These are phyloP conservation scores for Tulasnella sp. DNA, from an alignment of 768 basidiomycete genomes.

Conservation along the genomic window DNA sequence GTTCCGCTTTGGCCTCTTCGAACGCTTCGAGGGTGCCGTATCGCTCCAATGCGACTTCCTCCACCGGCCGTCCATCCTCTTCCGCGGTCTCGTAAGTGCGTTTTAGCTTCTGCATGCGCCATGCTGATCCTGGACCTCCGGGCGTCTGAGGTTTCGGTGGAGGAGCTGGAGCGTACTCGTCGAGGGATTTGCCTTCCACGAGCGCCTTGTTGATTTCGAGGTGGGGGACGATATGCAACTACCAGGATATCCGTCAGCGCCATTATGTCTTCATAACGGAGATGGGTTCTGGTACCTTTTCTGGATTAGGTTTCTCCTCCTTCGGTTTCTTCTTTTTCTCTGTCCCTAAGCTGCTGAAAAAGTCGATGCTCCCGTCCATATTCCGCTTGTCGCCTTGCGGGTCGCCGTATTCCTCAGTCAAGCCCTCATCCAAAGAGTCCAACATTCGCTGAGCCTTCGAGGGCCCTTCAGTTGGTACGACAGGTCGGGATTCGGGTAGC, in stretches of 20 bases:
- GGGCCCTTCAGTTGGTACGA: slow-evolving; percentile 37
- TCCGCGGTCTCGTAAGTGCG: slow-evolving; percentile 88
- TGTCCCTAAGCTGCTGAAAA: slow-evolving; percentile 86
- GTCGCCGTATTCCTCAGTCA: slow-evolving; percentile 71
- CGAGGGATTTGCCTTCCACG: slow-evolving; percentile 48
- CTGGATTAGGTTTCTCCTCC: slow-evolving; percentile 64
- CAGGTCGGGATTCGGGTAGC: slow-evolving; percentile 45
- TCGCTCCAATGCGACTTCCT: slow-evolving; percentile 83
- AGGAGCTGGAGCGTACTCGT: slow-evolving; percentile 49
- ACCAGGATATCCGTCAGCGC: slow-evolving; percentile 39
- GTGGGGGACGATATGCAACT: slow-evolving; percentile 62
- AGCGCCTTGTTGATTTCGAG: slow-evolving; percentile 67
- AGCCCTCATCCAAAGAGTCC: slow-evolving; percentile 51
- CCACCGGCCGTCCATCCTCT: slow-evolving; percentile 72
- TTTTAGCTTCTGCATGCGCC: slow-evolving; percentile 97
- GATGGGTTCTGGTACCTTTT: slow-evolving; percentile 60
- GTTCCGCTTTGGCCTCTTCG: slow-evolving; percentile 86
- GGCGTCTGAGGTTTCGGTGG: slow-evolving; percentile 59
- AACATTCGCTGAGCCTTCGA: slow-evolving; percentile 33
- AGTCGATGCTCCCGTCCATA: slow-evolving; percentile 69
- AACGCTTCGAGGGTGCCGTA: slow-evolving; percentile 86
- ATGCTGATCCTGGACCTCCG: slow-evolving; percentile 90
- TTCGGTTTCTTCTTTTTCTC: slow-evolving; percentile 67
- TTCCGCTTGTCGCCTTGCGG: slow-evolving; percentile 52
- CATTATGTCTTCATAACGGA: neutral